These are phyloP conservation scores for Phytopythium aichiense DNA, from an alignment of 352 stramenopile species.

Conservation along the genomic window DNA sequence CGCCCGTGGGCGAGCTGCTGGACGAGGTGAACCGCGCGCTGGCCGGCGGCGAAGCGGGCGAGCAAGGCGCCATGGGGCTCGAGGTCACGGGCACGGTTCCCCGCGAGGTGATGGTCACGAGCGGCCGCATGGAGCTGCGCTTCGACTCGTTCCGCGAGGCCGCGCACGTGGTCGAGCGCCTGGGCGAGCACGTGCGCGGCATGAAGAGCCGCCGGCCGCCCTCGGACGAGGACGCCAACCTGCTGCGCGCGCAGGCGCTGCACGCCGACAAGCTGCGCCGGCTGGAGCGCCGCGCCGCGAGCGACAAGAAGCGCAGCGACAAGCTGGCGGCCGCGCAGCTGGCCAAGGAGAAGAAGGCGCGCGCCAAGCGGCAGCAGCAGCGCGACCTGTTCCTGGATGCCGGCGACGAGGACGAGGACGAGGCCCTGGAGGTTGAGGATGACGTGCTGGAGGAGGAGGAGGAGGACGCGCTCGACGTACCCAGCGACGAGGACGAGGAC, in stretches of 20 bases:
- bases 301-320: slow-evolving; percentile 8
- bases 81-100: slow-evolving; percentile 53
- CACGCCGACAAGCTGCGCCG: slow-evolving; percentile 33
- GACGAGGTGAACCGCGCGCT: slow-evolving; percentile 58
- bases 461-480: not conserved
- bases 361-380: not conserved
- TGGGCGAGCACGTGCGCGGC: slow-evolving; percentile 41
- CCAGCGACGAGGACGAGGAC: slow-evolving; percentile 2
- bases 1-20: slow-evolving; percentile 50
- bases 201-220: slow-evolving; percentile 54
- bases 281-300: slow-evolving; percentile 11
- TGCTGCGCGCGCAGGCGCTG: slow-evolving; percentile 34
- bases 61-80: slow-evolving; percentile 39
- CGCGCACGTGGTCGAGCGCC: slow-evolving; percentile 63
- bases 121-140: slow-evolving; percentile 66
- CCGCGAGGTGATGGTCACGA: slow-evolving; percentile 63
- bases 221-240: slow-evolving; percentile 35
- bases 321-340: slow-evolving; percentile 4
- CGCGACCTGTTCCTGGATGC: slow-evolving; percentile 5
- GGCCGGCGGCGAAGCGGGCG: not conserved
- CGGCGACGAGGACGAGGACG: slow-evolving; percentile 6
- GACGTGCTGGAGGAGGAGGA: slow-evolving; percentile 8
- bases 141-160: slow-evolving; percentile 73
- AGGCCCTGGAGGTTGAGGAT: slow-evolving; percentile 9
- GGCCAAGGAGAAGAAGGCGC: not conserved